Percentiles rank a stretch among this genome's conserved stretches.
Evolutionary conservation across 192 early-diverging fungal species (phyloP).

Genomic region (Podila epicladia): DNA sequence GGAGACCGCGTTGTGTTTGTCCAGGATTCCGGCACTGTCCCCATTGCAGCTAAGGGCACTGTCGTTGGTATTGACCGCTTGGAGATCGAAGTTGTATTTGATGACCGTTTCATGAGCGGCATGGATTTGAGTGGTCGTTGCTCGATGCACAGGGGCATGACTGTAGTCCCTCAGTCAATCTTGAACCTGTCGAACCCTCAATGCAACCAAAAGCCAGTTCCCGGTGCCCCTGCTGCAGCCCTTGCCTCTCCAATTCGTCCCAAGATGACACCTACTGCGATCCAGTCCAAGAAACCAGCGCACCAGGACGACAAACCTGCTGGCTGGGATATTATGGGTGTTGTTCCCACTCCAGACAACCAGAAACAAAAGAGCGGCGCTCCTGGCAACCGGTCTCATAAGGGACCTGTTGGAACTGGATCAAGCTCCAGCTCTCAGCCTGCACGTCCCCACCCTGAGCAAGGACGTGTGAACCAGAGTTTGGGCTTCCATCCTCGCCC

Average conservation of each 20-base stretch:
- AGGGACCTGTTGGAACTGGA: neutral
- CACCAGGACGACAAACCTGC: slow-evolving; percentile 26
- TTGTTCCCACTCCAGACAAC: slow-evolving; percentile 21
- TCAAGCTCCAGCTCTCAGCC: neutral
- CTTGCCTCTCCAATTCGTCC: slow-evolving; percentile 10
- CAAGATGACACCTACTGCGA: slow-evolving; percentile 5
- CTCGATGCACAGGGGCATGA: slow-evolving; percentile 76
- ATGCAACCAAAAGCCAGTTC: slow-evolving; percentile 32
- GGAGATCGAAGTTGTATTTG: slow-evolving; percentile 89
- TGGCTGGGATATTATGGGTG: slow-evolving; percentile 47
- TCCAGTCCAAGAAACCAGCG: slow-evolving; percentile 14
- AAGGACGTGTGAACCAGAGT: slow-evolving; percentile 29
- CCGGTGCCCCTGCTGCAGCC: neutral
- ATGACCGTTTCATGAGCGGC: slow-evolving; percentile 83
- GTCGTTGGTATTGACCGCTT: slow-evolving; percentile 83
- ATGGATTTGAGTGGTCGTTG: slow-evolving; percentile 82
- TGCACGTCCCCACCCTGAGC: neutral
- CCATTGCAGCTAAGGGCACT: slow-evolving; percentile 84
- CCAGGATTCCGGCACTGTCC: slow-evolving; percentile 75
- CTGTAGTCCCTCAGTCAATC: slow-evolving; percentile 67
- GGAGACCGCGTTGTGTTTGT: slow-evolving; percentile 90
- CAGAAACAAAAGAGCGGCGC: slow-evolving; percentile 27
- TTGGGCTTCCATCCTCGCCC: slow-evolving; percentile 40
- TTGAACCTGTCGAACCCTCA: slow-evolving; percentile 80
- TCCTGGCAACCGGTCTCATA: slow-evolving; percentile 6